Conservation (phyloP, 2,329 filamentous ascomycete genomes). For the Metarhizium robertsii region DNA sequence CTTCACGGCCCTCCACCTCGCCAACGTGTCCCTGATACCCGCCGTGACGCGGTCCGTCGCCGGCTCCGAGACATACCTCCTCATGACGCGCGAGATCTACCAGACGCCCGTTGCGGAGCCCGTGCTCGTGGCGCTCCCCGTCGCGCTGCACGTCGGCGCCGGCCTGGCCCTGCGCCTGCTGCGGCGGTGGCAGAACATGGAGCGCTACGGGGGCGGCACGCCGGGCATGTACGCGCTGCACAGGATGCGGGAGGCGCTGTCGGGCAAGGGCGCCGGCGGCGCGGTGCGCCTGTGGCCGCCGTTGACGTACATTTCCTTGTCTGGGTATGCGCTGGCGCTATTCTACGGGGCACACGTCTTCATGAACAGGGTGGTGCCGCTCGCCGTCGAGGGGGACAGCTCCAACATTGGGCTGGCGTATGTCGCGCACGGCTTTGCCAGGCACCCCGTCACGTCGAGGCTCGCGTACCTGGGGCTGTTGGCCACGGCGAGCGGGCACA, state of each 20-base stretch:
- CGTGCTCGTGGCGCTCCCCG: slow-evolving; percentile 65
- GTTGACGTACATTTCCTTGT: slow-evolving; percentile 57
- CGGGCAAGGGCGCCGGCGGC: slow-evolving; percentile 22
- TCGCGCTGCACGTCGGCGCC: slow-evolving; percentile 66
- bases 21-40: slow-evolving; percentile 75
- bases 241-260: slow-evolving; percentile 22
- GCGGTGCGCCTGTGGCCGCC: slow-evolving; percentile 50
- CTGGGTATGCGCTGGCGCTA: slow-evolving; percentile 62
- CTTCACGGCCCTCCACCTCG: slow-evolving; percentile 68
- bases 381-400: slow-evolving; percentile 71
- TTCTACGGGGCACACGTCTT: slow-evolving; percentile 63
- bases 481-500: slow-evolving; percentile 60
- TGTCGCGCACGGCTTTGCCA: slow-evolving; percentile 75
- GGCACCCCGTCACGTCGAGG: slow-evolving; percentile 57
- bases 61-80: slow-evolving; percentile 73
- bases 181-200: slow-evolving; percentile 60
- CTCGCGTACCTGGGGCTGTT: slow-evolving; percentile 62
- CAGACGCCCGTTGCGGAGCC: slow-evolving; percentile 76
- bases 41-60: slow-evolving; percentile 63
- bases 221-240: slow-evolving; percentile 36
- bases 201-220: slow-evolving; percentile 65
- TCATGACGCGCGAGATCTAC: slow-evolving; percentile 87
- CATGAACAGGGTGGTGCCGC: slow-evolving; percentile 67
- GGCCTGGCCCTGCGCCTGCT: slow-evolving; percentile 71
- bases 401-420: slow-evolving; percentile 79